Conservation (phyloP, 202 grass and related monocot species). For the Setaria viridis region DNA sequence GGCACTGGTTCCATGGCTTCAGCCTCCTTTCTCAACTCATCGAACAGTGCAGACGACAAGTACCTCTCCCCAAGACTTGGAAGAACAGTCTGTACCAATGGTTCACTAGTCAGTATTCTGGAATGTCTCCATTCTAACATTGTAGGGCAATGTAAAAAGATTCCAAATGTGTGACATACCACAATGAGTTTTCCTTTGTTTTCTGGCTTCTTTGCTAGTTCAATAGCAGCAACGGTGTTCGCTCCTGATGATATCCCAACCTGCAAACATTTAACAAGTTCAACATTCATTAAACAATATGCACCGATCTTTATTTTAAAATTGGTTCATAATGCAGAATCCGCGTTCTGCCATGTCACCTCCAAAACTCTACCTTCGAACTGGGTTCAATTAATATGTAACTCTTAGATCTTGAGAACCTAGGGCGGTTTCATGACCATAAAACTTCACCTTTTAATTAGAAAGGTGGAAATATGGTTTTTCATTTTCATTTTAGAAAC, state of each 20-base stretch:
- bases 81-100: conserved; percentile 72
- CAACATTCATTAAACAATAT: background rate
- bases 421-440: background rate
- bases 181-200: conserved; percentile 98
- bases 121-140: background rate
- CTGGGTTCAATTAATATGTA: background rate
- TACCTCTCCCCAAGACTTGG: conserved; percentile 85
- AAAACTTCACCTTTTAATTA: background rate
- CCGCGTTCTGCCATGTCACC: background rate
- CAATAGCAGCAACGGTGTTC: conserved; percentile 85
- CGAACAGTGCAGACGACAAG: conserved; percentile 74
- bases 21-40: conserved; percentile 78
- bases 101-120: background rate
- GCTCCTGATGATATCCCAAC: conserved; percentile 97
- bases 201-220: conserved; percentile 80
- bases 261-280: conserved; percentile 40
- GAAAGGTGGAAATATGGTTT: background rate
- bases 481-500: background rate
- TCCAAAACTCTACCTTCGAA: background rate
- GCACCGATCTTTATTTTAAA: background rate
- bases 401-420: background rate
- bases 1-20: conserved; percentile 82
- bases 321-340: background rate
- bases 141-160: background rate
- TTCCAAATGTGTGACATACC: conserved; percentile 44